phyloP scores from a whole-genome alignment of 1,284 basidiomycete species.

The Baeospora myosura region DNA sequence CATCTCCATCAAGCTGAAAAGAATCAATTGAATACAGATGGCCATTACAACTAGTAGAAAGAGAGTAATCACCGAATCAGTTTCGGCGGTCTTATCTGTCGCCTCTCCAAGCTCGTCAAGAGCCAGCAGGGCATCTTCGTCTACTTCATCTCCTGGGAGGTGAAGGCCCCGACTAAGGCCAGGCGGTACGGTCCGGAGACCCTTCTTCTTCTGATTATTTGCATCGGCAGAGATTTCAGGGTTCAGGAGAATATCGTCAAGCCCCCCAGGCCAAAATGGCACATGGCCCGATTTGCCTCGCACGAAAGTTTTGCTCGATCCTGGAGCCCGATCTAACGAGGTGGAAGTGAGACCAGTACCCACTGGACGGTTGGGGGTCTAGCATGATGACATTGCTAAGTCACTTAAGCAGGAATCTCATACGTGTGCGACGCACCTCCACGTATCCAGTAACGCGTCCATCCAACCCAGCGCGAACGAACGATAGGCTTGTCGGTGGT shows the following conservation, averaged over 20 bases:
- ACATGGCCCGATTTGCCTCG: slow-evolving; percentile 89
- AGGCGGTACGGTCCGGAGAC: slow-evolving; percentile 55
- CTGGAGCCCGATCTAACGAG: slow-evolving; percentile 79
- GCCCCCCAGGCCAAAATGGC: slow-evolving; percentile 88
- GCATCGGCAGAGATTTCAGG: slow-evolving; percentile 26
- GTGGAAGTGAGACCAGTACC: slow-evolving; percentile 69
- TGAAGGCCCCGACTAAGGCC: slow-evolving; percentile 62
- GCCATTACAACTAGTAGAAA: no score
- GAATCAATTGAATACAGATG: no score
- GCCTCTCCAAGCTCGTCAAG: no score
- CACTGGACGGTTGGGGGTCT: slow-evolving; percentile 47
- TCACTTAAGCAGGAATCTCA: not conserved
- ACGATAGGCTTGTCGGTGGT: slow-evolving; percentile 71
- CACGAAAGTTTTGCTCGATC: slow-evolving; percentile 74
- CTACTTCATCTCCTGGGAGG: slow-evolving; percentile 48
- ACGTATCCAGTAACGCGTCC: slow-evolving; percentile 76
- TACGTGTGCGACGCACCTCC: slow-evolving; percentile 12
- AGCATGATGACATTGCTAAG: slow-evolving; percentile 3
- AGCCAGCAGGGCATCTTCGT: slow-evolving; percentile 43
- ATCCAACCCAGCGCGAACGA: slow-evolving; percentile 72
- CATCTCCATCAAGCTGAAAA: no score
- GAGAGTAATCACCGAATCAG: no score
- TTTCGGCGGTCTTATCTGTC: no score
- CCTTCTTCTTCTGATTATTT: slow-evolving; percentile 27
- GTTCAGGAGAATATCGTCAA: slow-evolving; percentile 51